Evolutionary conservation across 1,284 basidiomycete species (phyloP).

Genomic region (Cystobasidium sp.): DNA sequence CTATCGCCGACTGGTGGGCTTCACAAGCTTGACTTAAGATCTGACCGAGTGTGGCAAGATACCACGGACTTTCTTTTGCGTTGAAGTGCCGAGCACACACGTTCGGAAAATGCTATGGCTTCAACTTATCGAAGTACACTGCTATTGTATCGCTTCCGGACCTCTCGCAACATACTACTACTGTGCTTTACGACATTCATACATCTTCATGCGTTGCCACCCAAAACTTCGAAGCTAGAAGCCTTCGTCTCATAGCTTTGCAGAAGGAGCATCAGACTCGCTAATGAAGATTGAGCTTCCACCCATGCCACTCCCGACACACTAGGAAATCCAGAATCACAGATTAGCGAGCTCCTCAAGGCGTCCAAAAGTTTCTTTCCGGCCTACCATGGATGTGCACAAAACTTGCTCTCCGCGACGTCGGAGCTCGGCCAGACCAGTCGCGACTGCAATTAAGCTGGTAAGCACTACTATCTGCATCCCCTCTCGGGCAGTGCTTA

Average conservation of each 20-base stretch:
- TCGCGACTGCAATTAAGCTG: too few relatives aligned
- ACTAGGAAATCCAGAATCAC: constrained; percentile 54
- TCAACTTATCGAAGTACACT: too few relatives aligned
- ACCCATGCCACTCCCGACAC: constrained; percentile 67
- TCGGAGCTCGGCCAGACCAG: constrained; percentile 79
- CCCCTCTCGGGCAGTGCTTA: background rate
- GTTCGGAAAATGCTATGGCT: too few relatives aligned
- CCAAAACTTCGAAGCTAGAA: background rate
- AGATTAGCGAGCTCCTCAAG: constrained; percentile 7
- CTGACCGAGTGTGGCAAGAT: too few relatives aligned
- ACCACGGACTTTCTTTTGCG: too few relatives aligned
- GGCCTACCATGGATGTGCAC: constrained; percentile 71
- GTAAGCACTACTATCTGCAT: constrained; percentile 56
- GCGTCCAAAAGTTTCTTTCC: background rate
- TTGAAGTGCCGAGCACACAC: too few relatives aligned
- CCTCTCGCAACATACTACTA: too few relatives aligned
- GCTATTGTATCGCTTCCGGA: too few relatives aligned
- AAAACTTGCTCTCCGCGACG: constrained; percentile 79
- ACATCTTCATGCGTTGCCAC: too few relatives aligned
- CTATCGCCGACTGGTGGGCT: too few relatives aligned
- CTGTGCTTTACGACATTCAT: too few relatives aligned
- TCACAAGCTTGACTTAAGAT: too few relatives aligned
- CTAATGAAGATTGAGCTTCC: constrained; percentile 40
- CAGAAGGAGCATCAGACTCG: background rate
- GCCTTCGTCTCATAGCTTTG: constrained; percentile 1